Percentiles rank a stretch among this genome's conserved stretches.
phyloP scores from a whole-genome alignment of 1,284 basidiomycete species.

The Malassezia restricta region DNA sequence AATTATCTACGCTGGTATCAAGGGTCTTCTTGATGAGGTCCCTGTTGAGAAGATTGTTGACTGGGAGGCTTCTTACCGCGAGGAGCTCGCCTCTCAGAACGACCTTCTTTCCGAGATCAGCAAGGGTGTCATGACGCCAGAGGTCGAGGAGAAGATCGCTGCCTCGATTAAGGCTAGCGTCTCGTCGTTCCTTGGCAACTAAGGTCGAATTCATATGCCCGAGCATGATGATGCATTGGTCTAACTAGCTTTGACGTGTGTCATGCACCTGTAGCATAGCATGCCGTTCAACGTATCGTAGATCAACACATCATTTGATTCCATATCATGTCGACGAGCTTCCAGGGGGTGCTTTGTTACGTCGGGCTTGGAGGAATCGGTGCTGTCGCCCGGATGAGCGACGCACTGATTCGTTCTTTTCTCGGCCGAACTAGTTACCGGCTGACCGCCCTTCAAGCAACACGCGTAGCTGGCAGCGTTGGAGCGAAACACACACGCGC shows the following conservation, averaged over 20 bases:
- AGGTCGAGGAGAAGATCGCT: constrained; percentile 68
- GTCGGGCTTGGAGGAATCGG: too few species aligned
- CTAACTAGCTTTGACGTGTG: too few species aligned
- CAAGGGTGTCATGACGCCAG: constrained; percentile 68
- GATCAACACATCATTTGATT: too few species aligned
- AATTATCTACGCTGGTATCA: constrained; percentile 97
- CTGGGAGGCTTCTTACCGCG: constrained; percentile 84
- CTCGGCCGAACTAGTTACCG: neutral
- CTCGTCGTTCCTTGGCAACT: constrained; percentile 32
- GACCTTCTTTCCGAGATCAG: constrained; percentile 55
- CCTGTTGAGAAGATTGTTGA: constrained; percentile 85
- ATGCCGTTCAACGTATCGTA: neutral
- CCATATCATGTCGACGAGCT: too few species aligned
- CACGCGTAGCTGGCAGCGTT: too few species aligned
- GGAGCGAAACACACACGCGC: neutral
- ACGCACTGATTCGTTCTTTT: neutral
- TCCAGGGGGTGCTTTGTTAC: too few species aligned
- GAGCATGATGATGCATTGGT: neutral
- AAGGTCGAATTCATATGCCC: constrained; percentile 7
- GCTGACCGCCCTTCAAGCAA: neutral
- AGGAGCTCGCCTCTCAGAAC: constrained; percentile 50
- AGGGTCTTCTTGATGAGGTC: constrained; percentile 61
- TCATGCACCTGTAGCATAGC: too few species aligned
- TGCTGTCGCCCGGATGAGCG: too few species aligned
- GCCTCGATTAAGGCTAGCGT: constrained; percentile 34